Conservation (phyloP, 768 basidiomycete genomes). For the Rhizopogon rudus region DNA sequence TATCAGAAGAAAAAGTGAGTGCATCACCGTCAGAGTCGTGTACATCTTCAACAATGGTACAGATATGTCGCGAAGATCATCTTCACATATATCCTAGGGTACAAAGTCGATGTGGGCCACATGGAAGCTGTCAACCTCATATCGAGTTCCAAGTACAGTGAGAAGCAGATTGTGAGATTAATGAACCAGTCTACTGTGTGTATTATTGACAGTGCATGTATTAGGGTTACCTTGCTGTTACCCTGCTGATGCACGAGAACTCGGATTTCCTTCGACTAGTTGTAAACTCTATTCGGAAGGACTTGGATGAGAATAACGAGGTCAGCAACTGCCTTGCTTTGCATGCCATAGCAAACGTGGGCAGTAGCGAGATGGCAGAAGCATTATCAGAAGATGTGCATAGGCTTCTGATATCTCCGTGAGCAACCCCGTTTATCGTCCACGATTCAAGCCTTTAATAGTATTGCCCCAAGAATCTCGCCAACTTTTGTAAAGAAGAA, state of each 20-base stretch:
- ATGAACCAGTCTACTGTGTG: background rate
- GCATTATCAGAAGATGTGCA: constrained; percentile 92
- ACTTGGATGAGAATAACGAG: constrained; percentile 91
- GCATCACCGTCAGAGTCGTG: constrained; percentile 5
- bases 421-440: constrained; percentile 18
- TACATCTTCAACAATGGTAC: constrained; percentile 3
- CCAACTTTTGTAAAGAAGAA: constrained; percentile 97
- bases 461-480: constrained; percentile 63
- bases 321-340: constrained; percentile 94
- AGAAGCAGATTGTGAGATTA: constrained; percentile 93
- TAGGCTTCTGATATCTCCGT: constrained; percentile 93
- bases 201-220: background rate
- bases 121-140: constrained; percentile 99
- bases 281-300: constrained; percentile 97
- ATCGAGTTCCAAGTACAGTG: constrained; percentile 91
- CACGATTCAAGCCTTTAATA: constrained; percentile 10
- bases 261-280: constrained; percentile 95
- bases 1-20: constrained; percentile 91
- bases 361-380: constrained; percentile 98
- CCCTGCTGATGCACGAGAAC: constrained; percentile 97
- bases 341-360: constrained; percentile 98
- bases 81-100: constrained; percentile 98
- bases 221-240: constrained; percentile 96
- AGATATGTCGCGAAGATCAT: constrained; percentile 99
- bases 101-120: constrained; percentile 98